phyloP scores from a whole-genome alignment of 2,329 filamentous ascomycete species.

The Monilinia vaccinii-corymbosi region DNA sequence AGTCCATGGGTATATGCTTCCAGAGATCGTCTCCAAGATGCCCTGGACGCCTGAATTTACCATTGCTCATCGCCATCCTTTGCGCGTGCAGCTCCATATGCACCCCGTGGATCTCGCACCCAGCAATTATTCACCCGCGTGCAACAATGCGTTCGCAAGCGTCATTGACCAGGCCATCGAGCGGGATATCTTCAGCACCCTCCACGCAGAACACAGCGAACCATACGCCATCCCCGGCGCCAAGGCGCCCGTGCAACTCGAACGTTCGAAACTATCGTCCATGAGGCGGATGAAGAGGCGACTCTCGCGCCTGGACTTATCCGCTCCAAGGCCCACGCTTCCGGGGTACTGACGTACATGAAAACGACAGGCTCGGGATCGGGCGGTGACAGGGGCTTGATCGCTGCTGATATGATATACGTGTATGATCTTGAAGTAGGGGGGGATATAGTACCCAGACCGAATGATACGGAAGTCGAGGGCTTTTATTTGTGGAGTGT shows the following conservation, averaged over 20 bases:
- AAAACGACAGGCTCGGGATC: conserved; percentile 45
- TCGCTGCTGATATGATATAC: conserved; percentile 64
- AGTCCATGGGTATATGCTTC: conserved; percentile 42
- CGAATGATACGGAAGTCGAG: conserved; percentile 70
- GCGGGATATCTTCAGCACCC: conserved; percentile 28
- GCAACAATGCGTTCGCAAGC: conserved; percentile 27
- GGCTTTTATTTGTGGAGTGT: conserved; percentile 61
- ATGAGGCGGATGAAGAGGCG: conserved; percentile 67
- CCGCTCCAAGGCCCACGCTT: conserved; percentile 38
- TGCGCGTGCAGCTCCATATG: conserved; percentile 31
- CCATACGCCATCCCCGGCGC: neutral
- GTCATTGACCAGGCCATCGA: conserved; percentile 34
- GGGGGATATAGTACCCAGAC: conserved; percentile 48
- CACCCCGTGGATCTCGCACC: conserved; percentile 15
- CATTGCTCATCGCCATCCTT: conserved; percentile 26
- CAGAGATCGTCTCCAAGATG: conserved; percentile 36
- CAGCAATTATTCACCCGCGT: conserved; percentile 32
- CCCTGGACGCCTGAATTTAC: conserved; percentile 37
- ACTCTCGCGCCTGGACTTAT: conserved; percentile 52
- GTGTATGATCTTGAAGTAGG: conserved; percentile 66
- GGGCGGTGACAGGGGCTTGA: conserved; percentile 37
- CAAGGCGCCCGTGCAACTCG: neutral
- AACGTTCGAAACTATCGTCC: conserved; percentile 53
- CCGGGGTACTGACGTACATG: conserved; percentile 58
- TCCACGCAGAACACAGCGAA: conserved; percentile 21